Base-by-base conservation (phyloP, 2,329 filamentous ascomycete genomes). In the Nothomitra cinnamomea region DNA sequence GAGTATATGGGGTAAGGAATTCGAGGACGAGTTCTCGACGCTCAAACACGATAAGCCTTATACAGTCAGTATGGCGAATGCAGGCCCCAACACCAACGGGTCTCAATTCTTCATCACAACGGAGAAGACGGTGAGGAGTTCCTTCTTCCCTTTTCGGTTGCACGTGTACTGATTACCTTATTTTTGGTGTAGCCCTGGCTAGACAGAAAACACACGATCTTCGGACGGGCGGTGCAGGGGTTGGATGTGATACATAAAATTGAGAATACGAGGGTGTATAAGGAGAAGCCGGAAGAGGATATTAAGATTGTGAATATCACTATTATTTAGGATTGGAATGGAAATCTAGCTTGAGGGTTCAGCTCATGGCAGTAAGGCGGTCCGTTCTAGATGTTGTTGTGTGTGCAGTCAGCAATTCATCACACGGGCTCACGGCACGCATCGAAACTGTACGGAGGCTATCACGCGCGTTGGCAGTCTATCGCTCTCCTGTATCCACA, bases 101-200 rank as follows among this genome's bases (percentile, higher is more conserved):
- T 92, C 85, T 63, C 92, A 98, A 66, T 98, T 98, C 66, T 98
- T 98, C 63, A 95, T 98, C 60, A 98, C 92, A 0, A 95, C 90
- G 0, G 94, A 95, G 68, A 94, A 94, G 71, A 88, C 92, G 59
- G 82, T 84, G 71, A 71, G 80, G 75, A 19, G 43, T 5, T 12
- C 50, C 50, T 38, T 25, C 53, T 45, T 36, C 22, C 22, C n/a
- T 43, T 17, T 45, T 21, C 6, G 13, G 12, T 25, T 41, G n/a
- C 25, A 45, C 19, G 21, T 10, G 8, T 45, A 13, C 35, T 7
- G 4, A 41, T 22, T 12, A 17, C 15, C 38, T 32, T 17, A 48
- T 43, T 12, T 22, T 35, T 21, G 36, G 43, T 55, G 51, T 60
- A 85, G 72, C 83, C 88, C 4, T 98, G 92, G 92, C 70, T 98